Evolutionary conservation across 2,329 filamentous ascomycete genomes (phyloP).

Genomic region (Emergomyces africanus): DNA sequence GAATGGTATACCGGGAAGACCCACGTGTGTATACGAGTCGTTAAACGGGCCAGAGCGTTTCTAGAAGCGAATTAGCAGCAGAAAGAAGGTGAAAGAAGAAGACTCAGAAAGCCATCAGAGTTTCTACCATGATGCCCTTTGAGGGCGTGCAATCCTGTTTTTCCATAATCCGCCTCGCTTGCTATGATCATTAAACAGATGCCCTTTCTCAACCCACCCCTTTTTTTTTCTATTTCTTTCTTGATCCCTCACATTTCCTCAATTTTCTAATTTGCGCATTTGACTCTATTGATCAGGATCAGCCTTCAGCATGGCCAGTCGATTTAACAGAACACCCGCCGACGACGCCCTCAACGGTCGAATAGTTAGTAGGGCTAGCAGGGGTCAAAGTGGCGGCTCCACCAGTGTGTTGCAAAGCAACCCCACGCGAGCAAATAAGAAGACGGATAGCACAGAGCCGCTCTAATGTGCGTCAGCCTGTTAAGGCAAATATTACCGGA

Average conservation of each 20-base stretch:
- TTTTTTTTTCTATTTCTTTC: background rate
- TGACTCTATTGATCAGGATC: background rate
- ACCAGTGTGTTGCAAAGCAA: background rate
- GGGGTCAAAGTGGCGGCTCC: background rate
- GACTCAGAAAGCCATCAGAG: background rate
- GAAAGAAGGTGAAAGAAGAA: background rate
- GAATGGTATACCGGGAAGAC: background rate
- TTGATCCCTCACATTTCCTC: background rate
- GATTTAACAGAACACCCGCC: too few species aligned
- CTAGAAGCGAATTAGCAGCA: background rate
- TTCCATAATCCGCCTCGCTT: background rate
- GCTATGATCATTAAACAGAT: background rate
- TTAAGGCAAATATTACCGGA: background rate
- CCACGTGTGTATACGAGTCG: background rate
- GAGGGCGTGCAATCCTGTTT: background rate
- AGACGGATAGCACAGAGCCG: background rate
- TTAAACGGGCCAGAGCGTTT: background rate
- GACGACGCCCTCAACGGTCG: background rate
- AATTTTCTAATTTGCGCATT: background rate
- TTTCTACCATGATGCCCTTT: background rate
- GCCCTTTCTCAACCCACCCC: background rate
- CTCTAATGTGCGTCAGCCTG: background rate
- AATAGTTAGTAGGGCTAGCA: background rate
- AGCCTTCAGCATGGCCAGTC: background rate
- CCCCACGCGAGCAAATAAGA: background rate